These are phyloP conservation scores for Epichloe coenophiala DNA, from an alignment of 2,329 filamentous ascomycete species.

Conservation along the genomic window DNA sequence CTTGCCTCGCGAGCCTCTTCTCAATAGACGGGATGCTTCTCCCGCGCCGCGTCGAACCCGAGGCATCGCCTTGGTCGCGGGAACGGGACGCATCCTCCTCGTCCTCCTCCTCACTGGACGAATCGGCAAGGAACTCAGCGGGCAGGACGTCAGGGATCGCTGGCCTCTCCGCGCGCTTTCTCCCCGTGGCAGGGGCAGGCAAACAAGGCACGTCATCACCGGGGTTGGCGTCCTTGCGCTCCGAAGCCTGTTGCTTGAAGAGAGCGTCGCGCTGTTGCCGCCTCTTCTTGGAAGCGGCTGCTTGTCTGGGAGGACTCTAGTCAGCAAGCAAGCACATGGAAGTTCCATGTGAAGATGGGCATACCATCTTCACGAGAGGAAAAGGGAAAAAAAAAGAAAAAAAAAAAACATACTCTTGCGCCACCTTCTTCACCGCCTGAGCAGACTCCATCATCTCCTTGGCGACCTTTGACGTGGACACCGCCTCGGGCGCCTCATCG, in stretches of 20 bases:
- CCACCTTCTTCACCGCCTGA: constrained; percentile 33
- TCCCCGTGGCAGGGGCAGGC: constrained; percentile 3
- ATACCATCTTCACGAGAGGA: background rate
- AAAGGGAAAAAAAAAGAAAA: constrained; percentile 2
- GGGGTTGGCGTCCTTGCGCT: constrained; percentile 21
- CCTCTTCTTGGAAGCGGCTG: constrained; percentile 37
- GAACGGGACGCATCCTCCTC: constrained; percentile 32
- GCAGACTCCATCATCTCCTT: constrained; percentile 31
- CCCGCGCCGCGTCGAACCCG: constrained; percentile 22
- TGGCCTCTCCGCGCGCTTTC: constrained; percentile 20
- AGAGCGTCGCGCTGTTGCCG: constrained; percentile 40
- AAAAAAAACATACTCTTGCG: constrained; percentile 32
- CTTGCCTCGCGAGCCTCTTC: constrained; percentile 22
- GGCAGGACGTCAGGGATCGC: constrained; percentile 34
- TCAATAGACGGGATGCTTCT: constrained; percentile 31
- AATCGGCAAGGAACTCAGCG: constrained; percentile 38
- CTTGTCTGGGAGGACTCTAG: constrained; percentile 25
- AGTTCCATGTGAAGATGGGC: background rate
- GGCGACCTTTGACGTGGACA: constrained; percentile 38
- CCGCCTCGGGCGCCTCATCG: constrained; percentile 44
- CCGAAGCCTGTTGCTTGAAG: constrained; percentile 41
- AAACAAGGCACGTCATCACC: background rate
- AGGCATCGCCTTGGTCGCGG: constrained; percentile 23
- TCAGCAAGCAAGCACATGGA: background rate
- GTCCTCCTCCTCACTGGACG: constrained; percentile 27